A percentile compares a stretch with the other conserved stretches of the same genome.
Evolutionary conservation across 805 yeast species (phyloP).

Genomic region (Saccharomycopsis amapae): DNA sequence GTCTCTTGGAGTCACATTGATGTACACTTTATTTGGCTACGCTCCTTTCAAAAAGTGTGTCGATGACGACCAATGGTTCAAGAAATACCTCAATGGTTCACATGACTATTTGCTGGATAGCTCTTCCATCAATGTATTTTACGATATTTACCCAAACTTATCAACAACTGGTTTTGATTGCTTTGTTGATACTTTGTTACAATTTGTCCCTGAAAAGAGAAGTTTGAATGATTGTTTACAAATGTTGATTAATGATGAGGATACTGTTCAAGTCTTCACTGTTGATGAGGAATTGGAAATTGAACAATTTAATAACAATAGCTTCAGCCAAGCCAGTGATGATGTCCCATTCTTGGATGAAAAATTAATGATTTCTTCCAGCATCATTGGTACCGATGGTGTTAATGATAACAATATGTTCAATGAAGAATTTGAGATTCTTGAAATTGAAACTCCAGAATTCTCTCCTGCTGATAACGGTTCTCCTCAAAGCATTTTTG

Average conservation of each 20-base stretch:
- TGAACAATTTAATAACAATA: background rate
- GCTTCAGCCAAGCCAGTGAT: background rate
- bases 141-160: conserved; percentile 70
- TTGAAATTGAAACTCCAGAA: background rate
- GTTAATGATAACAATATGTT: background rate
- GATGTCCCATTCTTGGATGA: background rate
- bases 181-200: conserved; percentile 60
- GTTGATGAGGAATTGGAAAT: conserved; percentile 51
- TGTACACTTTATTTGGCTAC: conserved; percentile 74
- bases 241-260: conserved; percentile 37
- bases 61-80: conserved; percentile 57
- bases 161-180: conserved; percentile 63
- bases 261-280: conserved; percentile 39
- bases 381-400: background rate
- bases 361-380: background rate
- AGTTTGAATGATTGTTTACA: conserved; percentile 43
- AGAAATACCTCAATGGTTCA: conserved; percentile 48
- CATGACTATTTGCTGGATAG: too few relatives aligned
- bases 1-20: conserved; percentile 77
- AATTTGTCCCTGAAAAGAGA: conserved; percentile 48
- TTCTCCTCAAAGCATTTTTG: too few relatives aligned
- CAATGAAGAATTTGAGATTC: background rate
- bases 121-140: conserved; percentile 30
- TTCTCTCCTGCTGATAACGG: background rate
- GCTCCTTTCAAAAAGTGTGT: conserved; percentile 71